These are phyloP conservation scores for Fusarium praegraminearum DNA, from an alignment of 2,329 filamentous ascomycete species.

Conservation along the genomic window DNA sequence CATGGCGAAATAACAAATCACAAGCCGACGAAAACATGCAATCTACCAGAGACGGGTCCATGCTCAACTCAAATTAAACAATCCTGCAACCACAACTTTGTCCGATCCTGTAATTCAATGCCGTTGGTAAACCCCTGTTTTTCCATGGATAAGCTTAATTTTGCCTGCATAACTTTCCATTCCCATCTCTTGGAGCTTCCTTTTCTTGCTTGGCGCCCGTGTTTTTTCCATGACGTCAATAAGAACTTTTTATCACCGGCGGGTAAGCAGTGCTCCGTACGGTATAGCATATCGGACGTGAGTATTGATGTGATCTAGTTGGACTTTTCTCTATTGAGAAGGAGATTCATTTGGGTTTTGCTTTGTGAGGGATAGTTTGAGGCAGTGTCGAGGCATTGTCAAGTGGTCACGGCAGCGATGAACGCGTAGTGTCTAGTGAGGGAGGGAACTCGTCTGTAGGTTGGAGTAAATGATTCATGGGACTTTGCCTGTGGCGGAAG, in stretches of 20 bases:
- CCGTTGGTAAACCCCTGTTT: constrained; percentile 7
- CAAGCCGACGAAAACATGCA: not conserved
- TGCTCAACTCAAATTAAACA: constrained; percentile 3
- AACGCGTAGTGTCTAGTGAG: not conserved
- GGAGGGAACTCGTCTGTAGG: not conserved
- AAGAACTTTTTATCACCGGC: not conserved
- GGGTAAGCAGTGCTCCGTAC: not conserved
- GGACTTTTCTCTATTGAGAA: constrained; percentile 11
- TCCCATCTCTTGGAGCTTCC: not conserved
- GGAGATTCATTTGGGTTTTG: constrained; percentile 2
- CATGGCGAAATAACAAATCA: constrained; percentile 8
- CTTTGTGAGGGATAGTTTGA: not conserved
- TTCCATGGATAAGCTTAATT: constrained; percentile 13
- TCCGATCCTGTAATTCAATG: not conserved
- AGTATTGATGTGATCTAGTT: not conserved
- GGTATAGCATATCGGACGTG: not conserved
- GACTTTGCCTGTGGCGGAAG: not conserved
- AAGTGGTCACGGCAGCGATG: constrained; percentile 9
- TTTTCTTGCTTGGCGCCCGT: constrained; percentile 3
- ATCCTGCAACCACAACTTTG: not conserved
- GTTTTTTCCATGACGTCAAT: not conserved
- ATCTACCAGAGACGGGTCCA: not conserved
- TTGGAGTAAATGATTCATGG: not conserved
- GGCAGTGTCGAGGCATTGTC: constrained; percentile 23
- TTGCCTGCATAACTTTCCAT: constrained; percentile 3